A percentile compares a stretch with the other conserved stretches of the same genome.
Conservation (phyloP, 225 moss, liverwort and hornwort species). For the Rhytidiadelphus loreus region DNA sequence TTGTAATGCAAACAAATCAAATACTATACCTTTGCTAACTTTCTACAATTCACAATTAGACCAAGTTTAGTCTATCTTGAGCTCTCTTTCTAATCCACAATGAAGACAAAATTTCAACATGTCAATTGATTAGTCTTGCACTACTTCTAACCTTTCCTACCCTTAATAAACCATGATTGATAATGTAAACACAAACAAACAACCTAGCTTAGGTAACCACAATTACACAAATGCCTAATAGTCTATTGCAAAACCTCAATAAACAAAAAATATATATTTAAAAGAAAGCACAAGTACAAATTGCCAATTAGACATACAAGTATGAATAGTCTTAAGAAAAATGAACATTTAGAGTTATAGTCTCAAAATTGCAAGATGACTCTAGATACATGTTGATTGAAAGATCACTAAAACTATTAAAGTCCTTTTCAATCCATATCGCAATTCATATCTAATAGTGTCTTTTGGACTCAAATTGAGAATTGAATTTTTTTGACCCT, state of each 20-base stretch:
- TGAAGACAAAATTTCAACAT: not conserved
- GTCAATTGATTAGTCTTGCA: not conserved
- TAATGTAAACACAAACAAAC: not conserved
- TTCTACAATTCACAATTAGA: not conserved
- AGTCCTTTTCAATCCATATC: fast-evolving
- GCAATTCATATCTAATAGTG: not conserved
- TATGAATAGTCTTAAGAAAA: not conserved
- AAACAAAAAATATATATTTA: not conserved
- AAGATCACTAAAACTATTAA: not conserved
- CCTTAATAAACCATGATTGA: fast-evolving
- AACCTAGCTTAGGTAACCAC: fast-evolving
- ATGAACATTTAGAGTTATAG: not conserved
- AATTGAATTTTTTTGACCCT: not conserved
- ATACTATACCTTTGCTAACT: not conserved
- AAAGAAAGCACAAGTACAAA: not conserved
- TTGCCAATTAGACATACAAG: not conserved
- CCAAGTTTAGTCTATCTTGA: not conserved
- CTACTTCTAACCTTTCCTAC: not conserved
- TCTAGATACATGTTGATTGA: not conserved
- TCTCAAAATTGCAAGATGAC: not conserved
- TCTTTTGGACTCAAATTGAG: not conserved
- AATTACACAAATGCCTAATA: not conserved
- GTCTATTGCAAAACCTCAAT: not conserved
- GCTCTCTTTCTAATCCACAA: not conserved
- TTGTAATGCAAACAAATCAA: not conserved